phyloP scores from a whole-genome alignment of 768 basidiomycete species.

The Terana coerulea region DNA sequence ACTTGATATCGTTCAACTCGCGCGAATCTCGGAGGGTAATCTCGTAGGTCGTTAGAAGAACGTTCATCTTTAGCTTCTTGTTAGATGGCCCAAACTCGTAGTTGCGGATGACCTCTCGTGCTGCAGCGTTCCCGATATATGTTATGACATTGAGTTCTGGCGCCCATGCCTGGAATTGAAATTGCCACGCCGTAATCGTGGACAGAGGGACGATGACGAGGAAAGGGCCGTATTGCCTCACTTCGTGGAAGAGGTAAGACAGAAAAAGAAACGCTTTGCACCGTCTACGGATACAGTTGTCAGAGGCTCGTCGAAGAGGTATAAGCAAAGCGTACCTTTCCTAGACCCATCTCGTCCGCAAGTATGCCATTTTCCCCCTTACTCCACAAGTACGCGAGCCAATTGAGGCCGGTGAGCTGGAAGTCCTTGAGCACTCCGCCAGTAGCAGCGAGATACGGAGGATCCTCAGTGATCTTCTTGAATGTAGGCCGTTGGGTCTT shows the following conservation, averaged over 20 bases:
- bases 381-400: conserved; percentile 97
- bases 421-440: conserved; percentile 95
- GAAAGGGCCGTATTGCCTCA: conserved; percentile 94
- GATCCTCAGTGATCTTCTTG: conserved; percentile 82
- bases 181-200: conserved; percentile 98
- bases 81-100: conserved; percentile 88
- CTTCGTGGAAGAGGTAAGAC: conserved; percentile 89
- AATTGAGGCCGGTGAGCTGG: conserved; percentile 96
- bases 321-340: conserved; percentile 59
- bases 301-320: too few relatives aligned
- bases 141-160: conserved; percentile 96
- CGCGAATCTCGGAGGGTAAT: conserved; percentile 85
- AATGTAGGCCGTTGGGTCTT: conserved; percentile 72
- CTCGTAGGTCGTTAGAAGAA: conserved; percentile 95
- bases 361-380: conserved; percentile 95
- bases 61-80: conserved; percentile 95
- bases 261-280: conserved; percentile 95
- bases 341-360: conserved; percentile 99
- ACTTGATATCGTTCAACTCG: conserved; percentile 90
- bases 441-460: conserved; percentile 72
- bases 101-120: conserved; percentile 87
- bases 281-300: too few relatives aligned
- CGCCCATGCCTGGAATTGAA: conserved; percentile 91
- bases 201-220: conserved; percentile 97
- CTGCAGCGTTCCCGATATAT: conserved; percentile 86